These are phyloP conservation scores for Auricularia sp. DNA, from an alignment of 768 basidiomycete species.

Conservation along the genomic window DNA sequence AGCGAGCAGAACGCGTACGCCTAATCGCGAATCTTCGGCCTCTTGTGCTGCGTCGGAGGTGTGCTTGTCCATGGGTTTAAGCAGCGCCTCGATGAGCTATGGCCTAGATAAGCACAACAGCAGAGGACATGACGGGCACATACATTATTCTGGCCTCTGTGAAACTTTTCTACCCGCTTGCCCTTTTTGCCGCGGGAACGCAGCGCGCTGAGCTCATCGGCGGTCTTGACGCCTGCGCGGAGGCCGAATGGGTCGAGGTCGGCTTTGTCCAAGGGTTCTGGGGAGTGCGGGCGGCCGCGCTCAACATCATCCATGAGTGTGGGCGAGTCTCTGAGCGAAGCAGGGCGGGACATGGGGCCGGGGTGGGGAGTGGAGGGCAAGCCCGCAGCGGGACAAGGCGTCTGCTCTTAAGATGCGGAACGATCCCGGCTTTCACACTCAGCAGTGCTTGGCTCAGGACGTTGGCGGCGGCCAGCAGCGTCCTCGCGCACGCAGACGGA, in stretches of 20 bases:
- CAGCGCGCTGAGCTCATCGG: slow-evolving; percentile 52
- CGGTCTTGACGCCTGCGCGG: slow-evolving; percentile 47
- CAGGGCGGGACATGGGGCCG: background rate
- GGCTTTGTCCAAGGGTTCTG: background rate
- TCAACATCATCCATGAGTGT: background rate
- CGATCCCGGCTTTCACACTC: background rate
- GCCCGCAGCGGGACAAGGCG: background rate
- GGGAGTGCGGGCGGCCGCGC: background rate
- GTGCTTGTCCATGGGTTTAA: slow-evolving; percentile 87
- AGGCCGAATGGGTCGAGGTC: slow-evolving; percentile 55
- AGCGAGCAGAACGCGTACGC: slow-evolving; percentile 28
- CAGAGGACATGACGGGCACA: slow-evolving; percentile 13
- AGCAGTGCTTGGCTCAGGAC: background rate
- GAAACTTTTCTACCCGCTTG: slow-evolving; percentile 55
- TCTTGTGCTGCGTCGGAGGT: slow-evolving; percentile 69
- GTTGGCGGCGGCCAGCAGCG: background rate
- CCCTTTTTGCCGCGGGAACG: slow-evolving; percentile 47
- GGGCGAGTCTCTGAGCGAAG: background rate
- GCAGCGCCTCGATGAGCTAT: slow-evolving; percentile 74
- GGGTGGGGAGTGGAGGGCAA: background rate
- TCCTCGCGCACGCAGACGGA: background rate
- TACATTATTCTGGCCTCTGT: slow-evolving; percentile 64
- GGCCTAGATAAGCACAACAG: slow-evolving; percentile 6
- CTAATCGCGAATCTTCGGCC: slow-evolving; percentile 51
- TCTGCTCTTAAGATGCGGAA: background rate